Conservation (phyloP, 495 filamentous ascomycete genomes). For the Podospora fimiseda region DNA sequence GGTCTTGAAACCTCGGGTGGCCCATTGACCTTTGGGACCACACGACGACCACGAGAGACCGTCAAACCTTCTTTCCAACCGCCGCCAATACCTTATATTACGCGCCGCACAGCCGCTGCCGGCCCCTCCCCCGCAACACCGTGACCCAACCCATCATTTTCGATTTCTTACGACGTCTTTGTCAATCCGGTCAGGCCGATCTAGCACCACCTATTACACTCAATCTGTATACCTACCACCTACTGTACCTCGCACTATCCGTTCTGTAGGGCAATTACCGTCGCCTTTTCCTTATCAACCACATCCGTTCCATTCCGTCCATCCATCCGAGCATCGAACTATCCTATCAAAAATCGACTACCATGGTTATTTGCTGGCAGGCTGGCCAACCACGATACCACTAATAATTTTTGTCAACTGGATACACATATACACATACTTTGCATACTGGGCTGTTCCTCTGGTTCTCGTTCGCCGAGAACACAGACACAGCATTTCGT, state of each 20-base stretch:
- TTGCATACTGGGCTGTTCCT: constrained; percentile 6
- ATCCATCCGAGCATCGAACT: background rate
- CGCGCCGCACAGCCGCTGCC: constrained; percentile 16
- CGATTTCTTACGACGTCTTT: constrained; percentile 3
- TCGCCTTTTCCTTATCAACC: background rate
- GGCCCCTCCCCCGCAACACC: constrained; percentile 8
- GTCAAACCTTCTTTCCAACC: constrained; percentile 6
- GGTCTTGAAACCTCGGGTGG: constrained; percentile 16
- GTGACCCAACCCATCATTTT: constrained; percentile 6
- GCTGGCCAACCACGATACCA: constrained; percentile 1
- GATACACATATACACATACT: background rate
- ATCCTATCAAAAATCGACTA: too few species aligned
- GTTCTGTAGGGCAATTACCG: too few species aligned
- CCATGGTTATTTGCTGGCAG: constrained; percentile 3
- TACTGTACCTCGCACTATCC: too few species aligned
- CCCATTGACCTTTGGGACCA: constrained; percentile 10
- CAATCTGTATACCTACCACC: too few species aligned
- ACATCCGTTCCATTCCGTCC: background rate
- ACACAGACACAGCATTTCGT: constrained; percentile 13
- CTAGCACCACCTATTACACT: background rate
- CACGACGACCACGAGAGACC: constrained; percentile 4
- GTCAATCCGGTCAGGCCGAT: background rate
- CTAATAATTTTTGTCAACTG: too few species aligned
- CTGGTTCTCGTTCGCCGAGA: constrained; percentile 5
- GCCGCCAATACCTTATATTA: constrained; percentile 19